Conservation (phyloP, 164 flowering plant species). For the Sextonia rubra region DNA sequence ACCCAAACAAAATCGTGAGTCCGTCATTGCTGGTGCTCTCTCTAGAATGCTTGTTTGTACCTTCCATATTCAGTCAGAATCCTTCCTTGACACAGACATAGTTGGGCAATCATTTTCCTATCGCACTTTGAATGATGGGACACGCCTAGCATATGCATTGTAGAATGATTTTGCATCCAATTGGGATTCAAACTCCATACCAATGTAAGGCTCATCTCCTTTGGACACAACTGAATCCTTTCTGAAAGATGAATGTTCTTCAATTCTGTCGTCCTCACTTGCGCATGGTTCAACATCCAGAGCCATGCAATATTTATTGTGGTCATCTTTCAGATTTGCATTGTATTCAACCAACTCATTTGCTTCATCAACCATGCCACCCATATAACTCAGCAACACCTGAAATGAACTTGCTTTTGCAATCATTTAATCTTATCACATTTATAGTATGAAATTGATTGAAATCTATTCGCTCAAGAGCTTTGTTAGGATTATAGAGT, state of each 20-base stretch:
- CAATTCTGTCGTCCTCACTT: background rate
- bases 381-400: too few relatives aligned
- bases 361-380: too few relatives aligned
- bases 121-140: slow-evolving; percentile 11
- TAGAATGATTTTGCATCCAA: slow-evolving; percentile 1
- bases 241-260: background rate
- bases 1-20: too few relatives aligned
- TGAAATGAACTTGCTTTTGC: too few relatives aligned
- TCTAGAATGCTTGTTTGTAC: background rate
- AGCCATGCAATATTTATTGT: background rate
- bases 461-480: too few relatives aligned
- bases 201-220: slow-evolving; percentile 11
- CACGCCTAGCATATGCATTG: slow-evolving; percentile 14
- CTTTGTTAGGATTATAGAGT: too few relatives aligned
- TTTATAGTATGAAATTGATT: too few relatives aligned
- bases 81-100: slow-evolving; percentile 16
- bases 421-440: too few relatives aligned
- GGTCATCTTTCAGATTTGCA: background rate
- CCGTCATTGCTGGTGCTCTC: too few relatives aligned
- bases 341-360: background rate
- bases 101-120: slow-evolving; percentile 7
- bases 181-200: slow-evolving; percentile 16
- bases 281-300: background rate
- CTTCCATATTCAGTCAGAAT: slow-evolving; percentile 9
- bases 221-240: background rate